Evolutionary conservation across 768 basidiomycete genomes (phyloP), one percentile per base, ranked within the genome.

Genomic region (Leccinum subgranulosum): DNA sequence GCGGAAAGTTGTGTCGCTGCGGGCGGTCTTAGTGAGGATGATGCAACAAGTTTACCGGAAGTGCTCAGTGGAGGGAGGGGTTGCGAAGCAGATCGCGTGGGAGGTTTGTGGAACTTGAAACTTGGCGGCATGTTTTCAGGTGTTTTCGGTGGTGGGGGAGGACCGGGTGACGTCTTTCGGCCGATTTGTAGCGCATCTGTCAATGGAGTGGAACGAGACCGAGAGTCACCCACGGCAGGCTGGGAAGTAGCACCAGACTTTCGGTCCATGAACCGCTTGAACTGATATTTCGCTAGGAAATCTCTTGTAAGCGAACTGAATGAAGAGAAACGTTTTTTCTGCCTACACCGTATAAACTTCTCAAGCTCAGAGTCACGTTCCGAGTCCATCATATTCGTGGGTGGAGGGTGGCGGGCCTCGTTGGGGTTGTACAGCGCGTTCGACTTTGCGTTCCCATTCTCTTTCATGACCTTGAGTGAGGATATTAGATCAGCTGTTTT

Each of bases 311-410:
- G 39, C 25, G 27, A 34, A 49, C 15, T 19, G 19, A 8, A 25
- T 25, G 14, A 6, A 17, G 48, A 49, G 3, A 36, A 21, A 41
- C 5, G 27, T 19, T 9, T 41, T 31, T 33, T 48, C 54, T 53
- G 56, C 72, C 77, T 82, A 90, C 90, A 79, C 57, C 95, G 84
- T 59, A 98, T 94, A 75, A 85, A 97, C 66, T 84, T 86, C 72
- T 98, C 95, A 46, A 98, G 81, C 59, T 98, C 94, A 49, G 89
- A 88, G 67, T 96, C 93, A 29, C 94, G 80, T 65, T 90, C 90
- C 1, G 81, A 77, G 52, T 92, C 91, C 41, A 87, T 83, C 66
- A 88, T 77, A 61, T 87, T 88, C 3, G 91, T 81, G 0, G 93
- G 92, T 0, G 92, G 92, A 4, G 92, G 94, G 66, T 95, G 73